phyloP scores from a whole-genome alignment of 2,329 filamentous ascomycete species.

The Salinomyces thailandicus region DNA sequence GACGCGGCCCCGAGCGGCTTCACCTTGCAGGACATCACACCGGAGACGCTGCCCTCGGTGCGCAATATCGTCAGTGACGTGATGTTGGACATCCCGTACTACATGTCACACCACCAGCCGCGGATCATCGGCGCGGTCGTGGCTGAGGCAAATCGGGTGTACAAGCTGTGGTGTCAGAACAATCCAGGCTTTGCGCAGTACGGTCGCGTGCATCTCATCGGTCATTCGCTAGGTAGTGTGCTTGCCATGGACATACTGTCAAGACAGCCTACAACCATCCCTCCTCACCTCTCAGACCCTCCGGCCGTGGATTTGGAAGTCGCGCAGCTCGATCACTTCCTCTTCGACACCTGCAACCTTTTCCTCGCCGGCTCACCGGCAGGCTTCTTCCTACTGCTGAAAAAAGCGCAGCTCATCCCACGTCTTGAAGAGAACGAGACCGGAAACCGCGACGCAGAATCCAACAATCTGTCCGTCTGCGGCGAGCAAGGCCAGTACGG shows the following conservation, averaged over 20 bases:
- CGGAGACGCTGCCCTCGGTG: slow-evolving; percentile 77
- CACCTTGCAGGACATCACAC: slow-evolving; percentile 79
- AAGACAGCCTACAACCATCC: slow-evolving; percentile 66
- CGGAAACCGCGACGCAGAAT: slow-evolving; percentile 51
- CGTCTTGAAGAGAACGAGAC: slow-evolving; percentile 71
- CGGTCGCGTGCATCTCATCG: slow-evolving; percentile 83
- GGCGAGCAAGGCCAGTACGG: slow-evolving; percentile 74
- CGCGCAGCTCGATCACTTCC: slow-evolving; percentile 49
- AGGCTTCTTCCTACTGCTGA: slow-evolving; percentile 84
- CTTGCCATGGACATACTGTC: slow-evolving; percentile 91
- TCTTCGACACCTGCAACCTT: slow-evolving; percentile 83
- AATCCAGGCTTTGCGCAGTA: slow-evolving; percentile 70
- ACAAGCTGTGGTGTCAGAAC: slow-evolving; percentile 85
- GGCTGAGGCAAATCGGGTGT: slow-evolving; percentile 88
- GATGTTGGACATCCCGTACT: slow-evolving; percentile 97
- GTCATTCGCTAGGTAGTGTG: slow-evolving; percentile 84
- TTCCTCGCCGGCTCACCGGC: slow-evolving; percentile 86
- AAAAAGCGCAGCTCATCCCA: slow-evolving; percentile 61
- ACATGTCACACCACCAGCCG: slow-evolving; percentile 88
- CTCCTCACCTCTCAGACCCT: slow-evolving; percentile 31
- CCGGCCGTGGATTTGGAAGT: slow-evolving; percentile 15
- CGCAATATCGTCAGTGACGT: slow-evolving; percentile 90
- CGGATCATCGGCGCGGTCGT: slow-evolving; percentile 90
- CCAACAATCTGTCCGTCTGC: slow-evolving; percentile 47
- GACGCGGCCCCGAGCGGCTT: slow-evolving; percentile 52